phyloP scores from a whole-genome alignment of 805 yeast genomes.

The Saccharomycopsis oosterbeekiorum region DNA sequence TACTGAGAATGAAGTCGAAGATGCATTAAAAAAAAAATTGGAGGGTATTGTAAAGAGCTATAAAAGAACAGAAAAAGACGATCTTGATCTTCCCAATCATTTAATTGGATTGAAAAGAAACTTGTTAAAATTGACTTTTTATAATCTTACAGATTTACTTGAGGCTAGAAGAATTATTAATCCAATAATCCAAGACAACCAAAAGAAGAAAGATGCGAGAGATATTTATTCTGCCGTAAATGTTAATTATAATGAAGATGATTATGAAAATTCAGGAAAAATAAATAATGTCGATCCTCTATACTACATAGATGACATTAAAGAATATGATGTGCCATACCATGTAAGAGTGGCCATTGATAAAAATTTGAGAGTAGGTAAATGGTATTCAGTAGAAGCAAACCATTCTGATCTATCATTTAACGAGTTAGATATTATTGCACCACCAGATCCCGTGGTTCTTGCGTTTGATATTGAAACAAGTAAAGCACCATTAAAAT shows the following conservation, averaged over 20 bases:
- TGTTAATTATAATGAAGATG: constrained; percentile 28
- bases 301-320: constrained; percentile 60
- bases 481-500: constrained; percentile 89
- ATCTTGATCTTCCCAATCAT: constrained; percentile 76
- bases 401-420: constrained; percentile 42
- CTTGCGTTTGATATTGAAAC: constrained; percentile 97
- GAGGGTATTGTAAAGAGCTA: constrained; percentile 55
- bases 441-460: constrained; percentile 96
- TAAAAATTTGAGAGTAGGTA: constrained; percentile 77
- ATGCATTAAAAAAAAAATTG: constrained; percentile 56
- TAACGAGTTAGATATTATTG: constrained; percentile 65
- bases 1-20: constrained; percentile 72
- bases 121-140: constrained; percentile 60
- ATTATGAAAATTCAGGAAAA: constrained; percentile 23
- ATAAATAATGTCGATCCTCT: constrained; percentile 40
- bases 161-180: constrained; percentile 60
- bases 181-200: constrained; percentile 66
- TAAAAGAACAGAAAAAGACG: constrained; percentile 58
- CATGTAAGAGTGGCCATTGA: constrained; percentile 96
- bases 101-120: constrained; percentile 62
- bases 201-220: constrained; percentile 47
- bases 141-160: constrained; percentile 62
- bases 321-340: constrained; percentile 95
- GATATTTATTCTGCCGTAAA: constrained; percentile 58
- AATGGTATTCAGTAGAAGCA: constrained; percentile 83